Conservation (phyloP, 1,284 basidiomycete genomes). For the Bjerkandera adusta region DNA sequence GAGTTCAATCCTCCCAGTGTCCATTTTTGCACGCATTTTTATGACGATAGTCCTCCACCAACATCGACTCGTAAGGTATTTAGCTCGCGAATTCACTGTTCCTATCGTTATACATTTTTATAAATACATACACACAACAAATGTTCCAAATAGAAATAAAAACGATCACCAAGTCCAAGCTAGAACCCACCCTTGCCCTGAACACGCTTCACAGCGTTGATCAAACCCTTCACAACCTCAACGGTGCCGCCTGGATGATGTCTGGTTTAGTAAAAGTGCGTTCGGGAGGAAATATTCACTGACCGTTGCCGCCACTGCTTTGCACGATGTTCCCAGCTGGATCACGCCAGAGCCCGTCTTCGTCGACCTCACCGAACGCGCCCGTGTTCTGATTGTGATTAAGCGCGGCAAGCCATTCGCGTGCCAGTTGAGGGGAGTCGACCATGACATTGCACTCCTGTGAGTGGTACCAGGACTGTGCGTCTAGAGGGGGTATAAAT, state of each 20-base stretch:
- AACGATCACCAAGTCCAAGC: no score
- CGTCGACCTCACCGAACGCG: slow-evolving; percentile 52
- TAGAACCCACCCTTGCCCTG: slow-evolving; percentile 17
- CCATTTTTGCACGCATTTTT: no score
- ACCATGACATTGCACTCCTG: slow-evolving; percentile 80
- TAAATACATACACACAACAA: no score
- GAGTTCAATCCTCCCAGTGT: no score
- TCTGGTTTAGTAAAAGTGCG: neutral
- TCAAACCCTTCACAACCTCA: slow-evolving; percentile 14
- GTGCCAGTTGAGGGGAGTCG: slow-evolving; percentile 57
- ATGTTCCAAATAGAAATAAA: no score
- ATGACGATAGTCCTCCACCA: no score
- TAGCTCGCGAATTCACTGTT: no score
- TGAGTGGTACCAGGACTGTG: slow-evolving; percentile 79
- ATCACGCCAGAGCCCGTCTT: slow-evolving; percentile 71
- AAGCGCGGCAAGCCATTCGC: slow-evolving; percentile 65
- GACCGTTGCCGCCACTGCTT: slow-evolving; percentile 11
- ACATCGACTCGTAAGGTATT: no score
- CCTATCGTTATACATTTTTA: no score
- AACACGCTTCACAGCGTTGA: slow-evolving; percentile 12
- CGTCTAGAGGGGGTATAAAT: slow-evolving; percentile 35
- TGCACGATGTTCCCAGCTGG: slow-evolving; percentile 34
- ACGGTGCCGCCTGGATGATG: slow-evolving; percentile 5
- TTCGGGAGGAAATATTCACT: neutral
- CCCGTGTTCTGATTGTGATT: slow-evolving; percentile 71